Conservation (phyloP, 495 filamentous ascomycete genomes). For the Penicillium ucsense region DNA sequence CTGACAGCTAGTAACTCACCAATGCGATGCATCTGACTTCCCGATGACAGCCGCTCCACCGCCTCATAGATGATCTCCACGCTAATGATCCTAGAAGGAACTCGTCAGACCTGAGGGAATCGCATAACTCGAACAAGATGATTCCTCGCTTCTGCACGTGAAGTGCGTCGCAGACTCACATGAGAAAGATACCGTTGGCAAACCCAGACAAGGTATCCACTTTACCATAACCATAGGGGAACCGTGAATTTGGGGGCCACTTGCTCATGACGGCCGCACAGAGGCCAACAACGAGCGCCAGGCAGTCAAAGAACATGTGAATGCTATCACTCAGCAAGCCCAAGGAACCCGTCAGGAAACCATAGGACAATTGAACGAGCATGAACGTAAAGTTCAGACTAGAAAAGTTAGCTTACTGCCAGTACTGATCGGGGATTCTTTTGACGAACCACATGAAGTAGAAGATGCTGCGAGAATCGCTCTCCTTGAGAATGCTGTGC, state of each 20-base stretch:
- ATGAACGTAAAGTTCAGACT: conserved; percentile 95
- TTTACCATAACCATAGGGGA: conserved; percentile 94
- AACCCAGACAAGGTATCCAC: conserved; percentile 95
- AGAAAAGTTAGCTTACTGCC: conserved; percentile 7
- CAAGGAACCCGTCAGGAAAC: conserved; percentile 82
- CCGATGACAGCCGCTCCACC: conserved; percentile 72
- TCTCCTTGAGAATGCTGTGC: conserved; percentile 77
- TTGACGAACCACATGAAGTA: conserved; percentile 84
- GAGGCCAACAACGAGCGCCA: conserved; percentile 82
- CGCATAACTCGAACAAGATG: background rate
- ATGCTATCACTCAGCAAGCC: conserved; percentile 94
- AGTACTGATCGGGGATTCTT: background rate
- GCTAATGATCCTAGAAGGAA: conserved; percentile 64
- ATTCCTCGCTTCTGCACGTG: background rate
- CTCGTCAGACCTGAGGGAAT: conserved; percentile 13
- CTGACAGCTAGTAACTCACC: conserved; percentile 84
- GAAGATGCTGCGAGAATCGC: conserved; percentile 90
- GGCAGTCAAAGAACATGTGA: conserved; percentile 99
- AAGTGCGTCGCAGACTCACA: conserved; percentile 41
- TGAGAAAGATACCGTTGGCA: conserved; percentile 91
- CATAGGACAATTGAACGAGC: conserved; percentile 89
- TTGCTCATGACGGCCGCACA: conserved; percentile 96
- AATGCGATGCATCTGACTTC: conserved; percentile 70
- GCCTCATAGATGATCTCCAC: conserved; percentile 96
- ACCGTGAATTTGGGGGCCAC: conserved; percentile 79